Evolutionary conservation across 75 land plant genomes (phyloP), one percentile per base, ranked within the genome.

Genomic region (Pinus taeda): DNA sequence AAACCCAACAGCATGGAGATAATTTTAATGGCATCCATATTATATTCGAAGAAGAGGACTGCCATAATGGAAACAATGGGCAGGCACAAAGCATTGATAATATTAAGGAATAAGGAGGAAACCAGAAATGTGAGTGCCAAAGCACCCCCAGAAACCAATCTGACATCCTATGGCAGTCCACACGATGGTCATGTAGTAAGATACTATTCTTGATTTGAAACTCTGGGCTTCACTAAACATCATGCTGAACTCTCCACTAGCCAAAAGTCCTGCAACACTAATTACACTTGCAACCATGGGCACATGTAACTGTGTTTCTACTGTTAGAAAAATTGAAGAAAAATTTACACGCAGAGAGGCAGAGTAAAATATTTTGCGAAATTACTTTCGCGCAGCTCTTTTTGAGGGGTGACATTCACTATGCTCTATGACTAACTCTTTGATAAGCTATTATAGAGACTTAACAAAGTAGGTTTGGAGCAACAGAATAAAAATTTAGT

Each of bases 151-250:
- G 0, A 79, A 58, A 6, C 39, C 57, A 12, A 90, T 58, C 74
- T 85, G 88, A 87, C 86, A 90, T 14, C 75, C 57, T 18, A 90
- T 15, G 0, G 92, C 92, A 1, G 78, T 85, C 89, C 85, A 85
- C n/a, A 81, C 75, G 74, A 88, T 42, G 1, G 78, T 83, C 87
- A 85, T 79, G 21, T 80, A 62, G 74, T 90, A 90, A 0, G 87
- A 80, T 0, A 75, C 71, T 33, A 18, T 77, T 4, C 92, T 88
- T 14, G 21, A n/a, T 33, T 66, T 60, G 58, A 62, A 90, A 4
- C 42, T 80, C 6, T 70, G 64, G 75, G 82, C 63, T 78, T 90
- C 92, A 11, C 62, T 73, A 24, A 64, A 39, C 24, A 87, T 26
- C 13, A 29, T 29, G 42, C 63, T 69, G 80, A 87, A 83, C n/a